Conservation (phyloP, 805 yeast species). For the Hanseniaspora clermontiae region DNA sequence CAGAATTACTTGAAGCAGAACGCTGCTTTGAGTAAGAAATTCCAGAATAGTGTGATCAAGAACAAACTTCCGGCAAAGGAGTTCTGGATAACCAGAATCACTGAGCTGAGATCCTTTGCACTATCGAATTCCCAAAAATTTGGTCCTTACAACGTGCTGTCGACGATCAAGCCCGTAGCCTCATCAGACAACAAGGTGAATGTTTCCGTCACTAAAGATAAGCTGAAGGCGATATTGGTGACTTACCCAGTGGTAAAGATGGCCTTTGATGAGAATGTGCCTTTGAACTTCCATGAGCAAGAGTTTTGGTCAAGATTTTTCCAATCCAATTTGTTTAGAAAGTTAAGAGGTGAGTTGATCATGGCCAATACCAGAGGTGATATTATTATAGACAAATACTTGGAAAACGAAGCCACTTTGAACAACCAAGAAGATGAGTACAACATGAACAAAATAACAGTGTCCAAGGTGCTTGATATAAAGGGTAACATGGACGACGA, state of each 20-base stretch:
- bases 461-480: slow-evolving; percentile 63
- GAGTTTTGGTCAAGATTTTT: slow-evolving; percentile 96
- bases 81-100: slow-evolving; percentile 77
- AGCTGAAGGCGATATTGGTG: slow-evolving; percentile 74
- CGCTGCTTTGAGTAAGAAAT: slow-evolving; percentile 54
- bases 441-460: slow-evolving; percentile 33
- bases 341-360: slow-evolving; percentile 78
- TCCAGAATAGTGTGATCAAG: slow-evolving; percentile 77
- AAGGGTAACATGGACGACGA: slow-evolving; percentile 74
- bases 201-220: slow-evolving; percentile 82
- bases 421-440: slow-evolving; percentile 31
- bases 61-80: slow-evolving; percentile 64
- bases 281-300: slow-evolving; percentile 65
- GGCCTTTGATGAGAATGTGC: slow-evolving; percentile 86
- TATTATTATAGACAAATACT: slow-evolving; percentile 68
- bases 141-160: slow-evolving; percentile 87
- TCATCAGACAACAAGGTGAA: slow-evolving; percentile 86
- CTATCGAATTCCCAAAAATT: slow-evolving; percentile 69
- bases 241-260: slow-evolving; percentile 84
- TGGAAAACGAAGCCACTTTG: slow-evolving; percentile 54
- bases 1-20: slow-evolving; percentile 63
- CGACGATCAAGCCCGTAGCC: slow-evolving; percentile 89
- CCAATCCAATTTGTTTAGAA: slow-evolving; percentile 74
- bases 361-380: slow-evolving; percentile 71
- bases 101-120: slow-evolving; percentile 73